Evolutionary conservation across 148 eudicot species (phyloP).

Genomic region (Simmondsia chinensis): DNA sequence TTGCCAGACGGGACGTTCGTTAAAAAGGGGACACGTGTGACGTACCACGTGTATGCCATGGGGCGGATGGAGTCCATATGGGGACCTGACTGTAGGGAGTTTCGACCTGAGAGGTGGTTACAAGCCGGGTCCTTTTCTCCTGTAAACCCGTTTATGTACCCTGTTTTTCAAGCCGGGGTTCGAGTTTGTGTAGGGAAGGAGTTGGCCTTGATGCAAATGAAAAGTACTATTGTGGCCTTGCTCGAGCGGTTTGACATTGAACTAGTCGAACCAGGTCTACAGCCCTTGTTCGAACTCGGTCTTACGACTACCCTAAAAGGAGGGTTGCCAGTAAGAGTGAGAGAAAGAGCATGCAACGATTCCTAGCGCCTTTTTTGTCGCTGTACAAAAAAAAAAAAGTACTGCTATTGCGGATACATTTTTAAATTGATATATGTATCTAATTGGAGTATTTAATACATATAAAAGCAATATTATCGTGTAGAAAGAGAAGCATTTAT

Average conservation of each 20-base stretch:
- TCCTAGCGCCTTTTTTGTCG: too few species aligned
- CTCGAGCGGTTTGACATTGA: slow-evolving; percentile 27
- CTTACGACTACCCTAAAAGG: slow-evolving; percentile 53
- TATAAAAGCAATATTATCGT: too few species aligned
- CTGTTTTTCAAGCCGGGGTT: slow-evolving; percentile 42
- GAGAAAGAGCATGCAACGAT: too few species aligned
- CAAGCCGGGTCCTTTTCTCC: slow-evolving; percentile 22
- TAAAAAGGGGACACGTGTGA: slow-evolving; percentile 25
- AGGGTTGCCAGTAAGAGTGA: slow-evolving; percentile 45
- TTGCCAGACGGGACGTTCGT: slow-evolving; percentile 43
- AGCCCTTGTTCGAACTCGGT: slow-evolving; percentile 42
- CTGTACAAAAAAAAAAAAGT: too few species aligned
- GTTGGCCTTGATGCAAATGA: slow-evolving; percentile 25
- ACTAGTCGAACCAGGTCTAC: slow-evolving; percentile 11
- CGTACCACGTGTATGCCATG: slow-evolving; percentile 47
- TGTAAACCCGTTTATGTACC: slow-evolving; percentile 20
- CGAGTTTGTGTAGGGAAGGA: slow-evolving; percentile 37
- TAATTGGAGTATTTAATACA: too few species aligned
- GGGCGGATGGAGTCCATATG: slow-evolving; percentile 38
- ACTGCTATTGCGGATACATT: too few species aligned
- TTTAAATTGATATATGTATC: too few species aligned
- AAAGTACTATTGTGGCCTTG: slow-evolving; percentile 25
- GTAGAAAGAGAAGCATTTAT: too few species aligned
- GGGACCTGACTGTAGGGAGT: slow-evolving; percentile 31
- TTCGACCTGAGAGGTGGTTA: slow-evolving; percentile 49